Evolutionary conservation across 345 rosid species (phyloP), one percentile per base, ranked within the genome.

Genomic region (Pelargonium nanum): DNA sequence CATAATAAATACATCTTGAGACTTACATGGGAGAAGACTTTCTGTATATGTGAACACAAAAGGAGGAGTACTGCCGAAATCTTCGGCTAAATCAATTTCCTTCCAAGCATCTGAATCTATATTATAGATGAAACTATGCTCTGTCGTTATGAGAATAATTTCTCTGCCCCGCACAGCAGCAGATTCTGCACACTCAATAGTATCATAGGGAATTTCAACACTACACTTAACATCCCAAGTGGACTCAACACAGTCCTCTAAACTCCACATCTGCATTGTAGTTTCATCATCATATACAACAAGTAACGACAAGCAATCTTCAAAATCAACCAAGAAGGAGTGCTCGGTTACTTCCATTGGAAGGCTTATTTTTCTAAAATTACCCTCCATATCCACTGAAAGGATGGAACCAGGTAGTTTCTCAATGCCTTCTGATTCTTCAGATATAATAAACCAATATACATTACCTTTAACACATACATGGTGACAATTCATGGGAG

Each of bases 11-110:
- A 40, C 9, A 12, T 32, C 12, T 32, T 32, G 22, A 52, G 4
- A 58, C 72, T 73, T 63, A 73, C 80, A 69, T 58, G 70, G 70
- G 57, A 77, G 66, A 51, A 73, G 55, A 40, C 75, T 73, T 53
- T 67, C 63, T 1, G 75, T 67, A 44, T 66, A 77, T 0, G 75
- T 30, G 10, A 64, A 61, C n/a, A 62, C 48, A 9, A 32, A 55
- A 1, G 72, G 70, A 26, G 24, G 32, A n/a, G 1, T 6, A 44
- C 22, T 22, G 50, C 57, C 65, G 16, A 24, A 19, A 25, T 0
- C 5, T 19, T 20, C 55, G 17, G 5, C 0, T 9, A 4, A 45
- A 13, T 5, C 53, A 24, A 0, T 2, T 20, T 6, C 25, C 20
- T 23, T 53, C 74, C 76, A 72, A 10, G 2, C 30, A 48, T 12